Evolutionary conservation across 1,139 yeast genomes (phyloP), one percentile per base, ranked within the genome.

Genomic region (Suhomyces panamericanus): DNA sequence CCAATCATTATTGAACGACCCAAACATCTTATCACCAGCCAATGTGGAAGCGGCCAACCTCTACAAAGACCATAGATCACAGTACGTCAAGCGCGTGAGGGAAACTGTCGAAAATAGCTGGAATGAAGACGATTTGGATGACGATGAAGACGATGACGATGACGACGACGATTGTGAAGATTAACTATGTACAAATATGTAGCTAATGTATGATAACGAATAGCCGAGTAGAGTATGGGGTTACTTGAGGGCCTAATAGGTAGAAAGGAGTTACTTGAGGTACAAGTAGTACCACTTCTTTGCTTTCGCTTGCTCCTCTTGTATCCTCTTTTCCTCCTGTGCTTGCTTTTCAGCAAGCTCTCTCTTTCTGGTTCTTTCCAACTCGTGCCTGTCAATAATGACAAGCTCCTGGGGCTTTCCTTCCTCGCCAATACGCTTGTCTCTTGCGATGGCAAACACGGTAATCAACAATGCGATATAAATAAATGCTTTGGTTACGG

Each of bases 31-130:
- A 46, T 87, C 96, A 24, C 99, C 99, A 4, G 99, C 99, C 1
- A 95, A 93, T 59, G 98, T 89, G 7, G 99, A 95, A 65, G 99
- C 99, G 3, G 97, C 99, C 2, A 91, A 90, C 53, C 73, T 93
- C 61, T 93, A 89, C 69, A 88, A 90, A 63, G 99, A 93, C 62
- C 98, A 95, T 65, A 81, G 96, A 53, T 84, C 93, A 32, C 97
- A 91, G 67, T 93, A 93, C 62, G 81, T 86, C 47, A 89, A 90
- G 62, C 71, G 97, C 52, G 99, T 93, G 24, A 80, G 95, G 54
- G 96, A 90, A 62, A 89, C 97, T 0, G 99, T 93, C 41, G 99
- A 93, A 58, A 84, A 77, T 51, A 85, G 93, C 55, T 88, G 96
- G 96, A 72, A 74, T 37, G 85, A 80, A 51, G 84, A 80, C 48